Evolutionary conservation across 2,329 filamentous ascomycete genomes (phyloP), one percentile per base, ranked within the genome.

Genomic region (Nemania abortiva): DNA sequence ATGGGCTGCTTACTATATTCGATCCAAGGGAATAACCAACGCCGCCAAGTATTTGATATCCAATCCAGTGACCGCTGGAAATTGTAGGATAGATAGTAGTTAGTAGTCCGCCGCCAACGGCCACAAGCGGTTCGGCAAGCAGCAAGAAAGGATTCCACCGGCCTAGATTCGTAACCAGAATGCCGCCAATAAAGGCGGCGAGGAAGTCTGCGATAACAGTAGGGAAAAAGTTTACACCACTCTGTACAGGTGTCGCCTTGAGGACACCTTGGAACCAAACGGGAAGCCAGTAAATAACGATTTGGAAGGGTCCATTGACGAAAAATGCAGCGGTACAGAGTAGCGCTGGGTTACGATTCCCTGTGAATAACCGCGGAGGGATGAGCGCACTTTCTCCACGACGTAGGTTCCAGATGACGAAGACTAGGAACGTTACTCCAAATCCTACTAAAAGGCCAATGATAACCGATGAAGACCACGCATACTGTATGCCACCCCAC

Each of bases 371-470:
- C 0, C 66, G 20, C 0, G 73, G 71, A 4, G 70, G 68, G 0
- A 75, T 71, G 1, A 73, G 27, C 4, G 72, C 72, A 1, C 63
- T 24, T 1, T 74, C 70, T 20, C 54, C 10, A 10, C 24, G 13
- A 6, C 53, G 39, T 1, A 72, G 2, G 1, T 66, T 29, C 73
- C 68, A 74, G 0, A n/a, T 1, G 9, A 73, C 52, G 47, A 77
- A 69, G 9, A 72, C 42, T 3, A 58, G 15, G 39, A 69, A 39
- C 1, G 52, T 31, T 0, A 71, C 47, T 0, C 5, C 67, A 22
- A 45, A 59, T 1, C 73, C 71, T 2, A 76, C 72, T 15, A 77
- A 63, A n/a, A 71, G 62, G 1, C 74, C 75, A 42, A 76, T 72
- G 24, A 77, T 59, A 11, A 65, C 20, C 0, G 70, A 73, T 69